Evolutionary conservation across 75 land plant species (phyloP), one percentile per base, ranked within the genome.

Genomic region (Picea glauca): DNA sequence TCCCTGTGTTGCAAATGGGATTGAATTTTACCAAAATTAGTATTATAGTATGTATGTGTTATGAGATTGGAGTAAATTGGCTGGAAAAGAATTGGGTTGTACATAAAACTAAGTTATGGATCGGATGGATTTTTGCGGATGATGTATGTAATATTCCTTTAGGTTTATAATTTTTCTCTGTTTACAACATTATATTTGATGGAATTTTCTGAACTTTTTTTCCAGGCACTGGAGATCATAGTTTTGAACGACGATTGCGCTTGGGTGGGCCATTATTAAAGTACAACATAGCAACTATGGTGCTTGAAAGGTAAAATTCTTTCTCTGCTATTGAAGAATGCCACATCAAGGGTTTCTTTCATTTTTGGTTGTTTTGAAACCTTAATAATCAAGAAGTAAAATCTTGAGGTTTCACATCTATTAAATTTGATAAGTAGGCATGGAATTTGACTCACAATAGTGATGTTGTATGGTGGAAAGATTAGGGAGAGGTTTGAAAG

Each of bases 191-290:
- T 14, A 30, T 54, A 30, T 58, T 62, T n/a, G 59, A 58, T 30
- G 30, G 33, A 5, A 58, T 13, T 50, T 46, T 46, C 5, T 73
- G 26, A 73, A 31, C 70, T 76, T 30, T 58, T 38, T 75, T 73
- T 72, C 15, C 84, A 97, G 99, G 99, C 43, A 97, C 99, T 11
- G 99, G 99, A 50, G 99, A 97, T 79, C 99, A 97, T 86, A 89
- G 92, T 56, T 97, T 93, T 87, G 96, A 95, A 68, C 77, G 99
- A 60, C 89, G 99, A 74, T 76, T 96, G 83, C 90, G 97, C 64
- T 88, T 97, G 80, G 99, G 99, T 56, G 93, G 85, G 0, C 99
- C 99, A 61, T 86, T 97, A 75, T 67, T 97, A 80, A 93, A 97
- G 83, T 86, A 95, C 62, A 93, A 94, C 72, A 90, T 94, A 79